Base-by-base conservation (phyloP, 495 filamentous ascomycete genomes). In the Beverwykella pulmonaria region DNA sequence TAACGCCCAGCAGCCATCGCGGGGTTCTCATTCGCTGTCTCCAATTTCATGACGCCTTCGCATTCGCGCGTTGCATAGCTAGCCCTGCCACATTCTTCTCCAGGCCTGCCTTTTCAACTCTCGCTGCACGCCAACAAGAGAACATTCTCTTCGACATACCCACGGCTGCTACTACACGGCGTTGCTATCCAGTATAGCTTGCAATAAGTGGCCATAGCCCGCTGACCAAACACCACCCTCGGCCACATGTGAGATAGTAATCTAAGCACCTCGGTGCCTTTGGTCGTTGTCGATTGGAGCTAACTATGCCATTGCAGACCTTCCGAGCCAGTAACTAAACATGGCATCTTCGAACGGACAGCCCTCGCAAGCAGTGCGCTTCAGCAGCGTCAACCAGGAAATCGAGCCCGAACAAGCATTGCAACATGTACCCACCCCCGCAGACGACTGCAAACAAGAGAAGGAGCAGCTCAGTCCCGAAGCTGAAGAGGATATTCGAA, bases 331-430 rank as follows among this genome's bases (percentile, higher is more conserved):
- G n/a, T 12, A 15, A 39, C 5, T 22, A 14, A 63, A 14, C 36
- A 72, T 72, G 70, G 9, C 66, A n/a, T 55, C 65, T 9, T 1
- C 54, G 22, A 12, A 55, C 9, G 65, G 59, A 12, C 48, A 53
- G 20, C 66, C 56, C 20, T 55, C 72, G 32, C 71, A 70, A 61
- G 76, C 82, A 25, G 92, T 97, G 58, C 90, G 91, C 63, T 96
- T 97, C 77, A 90, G 89, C 46, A 88, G 90, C 17, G 82, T 88
- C 65, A 86, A 88, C 63, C 82, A 90, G 77, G 91, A 94, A 76
- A 93, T 95, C 73, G 82, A 87, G 36, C 87, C 89, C 20, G 64
- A 73, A 61, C 78, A 70, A 53, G 56, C 56, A n/a, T 69, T 79
- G 29, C 65, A 75, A 56, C 71, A 78, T 47, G 66, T 73, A n/a